Evolutionary conservation across 805 yeast species (phyloP), one percentile per base, ranked within the genome.

Genomic region (Monosporozyma unispora): DNA sequence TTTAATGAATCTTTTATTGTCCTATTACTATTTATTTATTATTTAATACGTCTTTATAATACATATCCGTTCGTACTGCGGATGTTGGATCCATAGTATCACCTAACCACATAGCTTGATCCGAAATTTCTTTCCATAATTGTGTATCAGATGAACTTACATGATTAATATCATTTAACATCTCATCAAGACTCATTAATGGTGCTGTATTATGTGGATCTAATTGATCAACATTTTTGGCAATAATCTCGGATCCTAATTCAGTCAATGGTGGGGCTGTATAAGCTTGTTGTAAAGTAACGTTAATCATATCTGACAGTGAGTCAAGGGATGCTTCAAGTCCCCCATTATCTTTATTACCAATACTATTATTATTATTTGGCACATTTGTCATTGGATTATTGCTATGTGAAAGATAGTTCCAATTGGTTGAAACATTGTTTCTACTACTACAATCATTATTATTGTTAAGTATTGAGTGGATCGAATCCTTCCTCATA

Each of bases 121-220:
- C 78, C 0, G 89, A 80, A 49, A 85, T 81, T 54, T 84, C 90
- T 59, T 79, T 81, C 95, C 95, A 85, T 29, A 85, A 66, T 52
- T 82, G 75, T 46, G 69, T 63, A 54, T 79, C 83, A 3, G 66
- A 61, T 16, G 69, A 63, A n/a, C 69, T 69, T 2, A 67, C 57
- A 19, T 67, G 62, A 22, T 56, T 58, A 47, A 64, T 53, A 56
- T 51, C 52, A 56, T 68, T 60, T 52, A 60, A 22, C 56, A 66
- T 23, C 57, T 65, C 52, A 47, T 69, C 67, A 54, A 72, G 57
- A 40, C 67, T 68, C 19, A 68, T 63, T 9, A 39, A n/a, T 11
- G 35, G 40, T 14, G 38, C 28, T 42, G 66, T 61, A 48, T 70
- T 69, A 38, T 67, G 51, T 1, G 67, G 58, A 48, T 61, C 66